These are phyloP conservation scores for Taxawa tesnikishii DNA, from an alignment of 2,329 filamentous ascomycete genomes.

Conservation along the genomic window DNA sequence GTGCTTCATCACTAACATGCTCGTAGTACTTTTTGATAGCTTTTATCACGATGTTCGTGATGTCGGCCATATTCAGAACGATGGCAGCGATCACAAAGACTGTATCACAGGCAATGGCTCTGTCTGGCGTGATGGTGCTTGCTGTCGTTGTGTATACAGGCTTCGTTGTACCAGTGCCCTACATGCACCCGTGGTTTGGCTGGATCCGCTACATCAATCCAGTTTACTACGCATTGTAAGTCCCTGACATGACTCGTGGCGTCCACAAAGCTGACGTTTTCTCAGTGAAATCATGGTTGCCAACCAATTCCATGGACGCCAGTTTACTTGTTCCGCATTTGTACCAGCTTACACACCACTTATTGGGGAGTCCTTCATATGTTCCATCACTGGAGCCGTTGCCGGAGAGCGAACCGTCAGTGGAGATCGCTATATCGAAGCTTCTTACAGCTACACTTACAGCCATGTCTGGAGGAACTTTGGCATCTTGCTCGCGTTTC, in stretches of 20 bases:
- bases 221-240: constrained; percentile 51
- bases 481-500: constrained; percentile 54
- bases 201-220: constrained; percentile 48
- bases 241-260: too few relatives aligned
- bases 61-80: constrained; percentile 34
- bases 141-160: constrained; percentile 44
- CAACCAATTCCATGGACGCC: constrained; percentile 36
- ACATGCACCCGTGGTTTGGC: constrained; percentile 39
- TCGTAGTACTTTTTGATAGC: constrained; percentile 48
- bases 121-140: constrained; percentile 40
- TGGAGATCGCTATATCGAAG: constrained; percentile 22
- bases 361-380: constrained; percentile 22
- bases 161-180: constrained; percentile 36
- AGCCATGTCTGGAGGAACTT: constrained; percentile 44
- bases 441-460: constrained; percentile 25
- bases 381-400: constrained; percentile 24
- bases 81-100: constrained; percentile 47
- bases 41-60: constrained; percentile 35
- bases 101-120: constrained; percentile 50
- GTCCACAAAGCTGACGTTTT: too few relatives aligned
- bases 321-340: constrained; percentile 21
- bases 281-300: constrained; percentile 47
- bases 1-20: constrained; percentile 43
- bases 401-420: constrained; percentile 24
- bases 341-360: constrained; percentile 24